Conservation (phyloP, 2,329 filamentous ascomycete genomes). For the Cryphonectria carpinicola region DNA sequence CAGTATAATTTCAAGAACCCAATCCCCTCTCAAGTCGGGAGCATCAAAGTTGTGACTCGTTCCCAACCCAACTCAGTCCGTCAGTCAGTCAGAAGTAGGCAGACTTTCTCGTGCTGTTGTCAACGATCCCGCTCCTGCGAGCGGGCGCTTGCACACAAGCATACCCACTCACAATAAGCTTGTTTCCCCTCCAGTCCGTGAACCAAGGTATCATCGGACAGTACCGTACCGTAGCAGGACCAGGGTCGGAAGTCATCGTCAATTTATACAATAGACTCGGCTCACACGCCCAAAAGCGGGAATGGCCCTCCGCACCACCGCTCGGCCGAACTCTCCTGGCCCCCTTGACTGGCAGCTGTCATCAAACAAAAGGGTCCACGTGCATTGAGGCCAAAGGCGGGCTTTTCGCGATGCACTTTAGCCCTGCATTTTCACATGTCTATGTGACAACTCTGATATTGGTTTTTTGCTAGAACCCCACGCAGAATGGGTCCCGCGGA, state of each 20-base stretch:
- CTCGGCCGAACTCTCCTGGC: not conserved
- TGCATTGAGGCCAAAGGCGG: not conserved
- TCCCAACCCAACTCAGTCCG: not conserved
- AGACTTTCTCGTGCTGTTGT: not conserved
- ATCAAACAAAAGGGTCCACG: conserved; percentile 1
- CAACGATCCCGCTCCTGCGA: not conserved
- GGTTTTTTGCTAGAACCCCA: not conserved
- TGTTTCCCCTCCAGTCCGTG: not conserved
- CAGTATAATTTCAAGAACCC: not conserved
- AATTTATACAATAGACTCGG: conserved; percentile 10
- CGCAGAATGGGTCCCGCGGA: not conserved
- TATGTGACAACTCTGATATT: not conserved
- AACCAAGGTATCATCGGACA: not conserved
- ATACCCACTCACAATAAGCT: not conserved
- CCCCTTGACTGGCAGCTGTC: not conserved
- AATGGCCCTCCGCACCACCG: not conserved
- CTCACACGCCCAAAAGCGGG: not conserved
- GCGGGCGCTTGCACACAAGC: not conserved
- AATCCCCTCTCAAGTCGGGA: not conserved
- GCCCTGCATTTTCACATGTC: conserved; percentile 4
- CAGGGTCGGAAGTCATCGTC: not conserved
- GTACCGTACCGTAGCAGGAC: not conserved
- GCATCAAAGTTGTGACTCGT: not conserved
- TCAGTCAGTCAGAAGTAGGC: not conserved
- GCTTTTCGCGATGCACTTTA: not conserved